Percentiles rank a stretch among this genome's conserved stretches.
Conservation (phyloP, 305 asterid species). For the Fraxinus angustifolia region DNA sequence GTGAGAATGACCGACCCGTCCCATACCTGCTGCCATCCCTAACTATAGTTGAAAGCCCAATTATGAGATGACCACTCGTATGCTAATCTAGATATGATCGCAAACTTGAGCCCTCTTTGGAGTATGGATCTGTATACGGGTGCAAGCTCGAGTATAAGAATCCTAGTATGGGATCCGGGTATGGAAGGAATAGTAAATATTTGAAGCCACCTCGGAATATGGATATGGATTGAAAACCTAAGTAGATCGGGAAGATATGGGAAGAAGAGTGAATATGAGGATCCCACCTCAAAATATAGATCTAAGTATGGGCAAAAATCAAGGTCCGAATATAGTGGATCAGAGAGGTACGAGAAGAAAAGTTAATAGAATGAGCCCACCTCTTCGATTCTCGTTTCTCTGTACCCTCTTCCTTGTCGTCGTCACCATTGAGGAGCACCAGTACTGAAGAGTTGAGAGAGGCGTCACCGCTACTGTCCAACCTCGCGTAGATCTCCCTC, state of each 20-base stretch:
- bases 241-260: conserved; percentile 6
- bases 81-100: background rate
- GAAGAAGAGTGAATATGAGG: background rate
- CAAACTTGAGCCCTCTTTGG: background rate
- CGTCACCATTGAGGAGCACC: too few relatives aligned
- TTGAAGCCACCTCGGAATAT: background rate
- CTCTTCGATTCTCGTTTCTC: too few relatives aligned
- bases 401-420: too few relatives aligned
- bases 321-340: background rate
- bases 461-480: too few relatives aligned
- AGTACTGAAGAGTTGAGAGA: too few relatives aligned
- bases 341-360: background rate
- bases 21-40: too few relatives aligned
- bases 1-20: too few relatives aligned
- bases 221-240: conserved; percentile 16
- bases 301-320: conserved; percentile 9
- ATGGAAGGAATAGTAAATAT: background rate
- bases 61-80: background rate
- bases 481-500: too few relatives aligned
- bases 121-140: conserved; percentile 11
- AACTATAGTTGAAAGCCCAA: background rate
- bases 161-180: conserved; percentile 19
- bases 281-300: conserved; percentile 14
- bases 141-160: background rate
- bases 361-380: conserved; percentile 6